phyloP scores from a whole-genome alignment of 1,284 basidiomycete genomes.

The Rhodotorula sp. region DNA sequence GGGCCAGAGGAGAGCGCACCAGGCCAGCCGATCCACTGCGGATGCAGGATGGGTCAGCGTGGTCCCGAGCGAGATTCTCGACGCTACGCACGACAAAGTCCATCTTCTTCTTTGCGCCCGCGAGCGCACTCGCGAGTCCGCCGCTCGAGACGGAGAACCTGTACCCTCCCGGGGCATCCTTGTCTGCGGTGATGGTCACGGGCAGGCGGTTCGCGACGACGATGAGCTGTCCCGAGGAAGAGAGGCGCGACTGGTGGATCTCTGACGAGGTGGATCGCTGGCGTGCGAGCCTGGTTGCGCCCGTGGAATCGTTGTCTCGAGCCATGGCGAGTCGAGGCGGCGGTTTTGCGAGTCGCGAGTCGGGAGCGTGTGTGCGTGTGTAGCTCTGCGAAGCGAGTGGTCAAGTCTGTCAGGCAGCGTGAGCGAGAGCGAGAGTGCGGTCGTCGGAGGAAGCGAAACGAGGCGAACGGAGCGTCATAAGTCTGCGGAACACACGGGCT shows the following conservation, averaged over 20 bases:
- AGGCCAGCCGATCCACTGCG: slow-evolving; percentile 47
- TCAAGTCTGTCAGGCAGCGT: too few relatives aligned
- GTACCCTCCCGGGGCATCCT: slow-evolving; percentile 54
- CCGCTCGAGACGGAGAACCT: slow-evolving; percentile 87
- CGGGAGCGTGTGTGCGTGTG: neutral
- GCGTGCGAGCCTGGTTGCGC: slow-evolving; percentile 18
- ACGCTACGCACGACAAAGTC: slow-evolving; percentile 63
- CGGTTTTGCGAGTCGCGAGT: neutral
- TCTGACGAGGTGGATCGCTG: slow-evolving; percentile 31
- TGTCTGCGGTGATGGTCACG: slow-evolving; percentile 30
- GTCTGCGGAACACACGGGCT: neutral
- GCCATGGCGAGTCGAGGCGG: slow-evolving; percentile 1
- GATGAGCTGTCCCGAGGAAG: slow-evolving; percentile 31
- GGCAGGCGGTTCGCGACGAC: slow-evolving; percentile 38
- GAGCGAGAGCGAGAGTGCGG: neutral
- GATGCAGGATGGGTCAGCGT: neutral
- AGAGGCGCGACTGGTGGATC: slow-evolving; percentile 26
- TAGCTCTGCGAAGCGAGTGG: neutral
- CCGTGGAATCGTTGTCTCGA: neutral
- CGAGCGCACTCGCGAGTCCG: slow-evolving; percentile 88
- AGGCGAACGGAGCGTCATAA: neutral
- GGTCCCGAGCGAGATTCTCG: neutral
- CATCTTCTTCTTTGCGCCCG: slow-evolving; percentile 94
- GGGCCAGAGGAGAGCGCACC: slow-evolving; percentile 23
- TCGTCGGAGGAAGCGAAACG: neutral